Evolutionary conservation across 2,329 filamentous ascomycete species (phyloP), one percentile per base, ranked within the genome.

Genomic region (Monilinia aucupariae): DNA sequence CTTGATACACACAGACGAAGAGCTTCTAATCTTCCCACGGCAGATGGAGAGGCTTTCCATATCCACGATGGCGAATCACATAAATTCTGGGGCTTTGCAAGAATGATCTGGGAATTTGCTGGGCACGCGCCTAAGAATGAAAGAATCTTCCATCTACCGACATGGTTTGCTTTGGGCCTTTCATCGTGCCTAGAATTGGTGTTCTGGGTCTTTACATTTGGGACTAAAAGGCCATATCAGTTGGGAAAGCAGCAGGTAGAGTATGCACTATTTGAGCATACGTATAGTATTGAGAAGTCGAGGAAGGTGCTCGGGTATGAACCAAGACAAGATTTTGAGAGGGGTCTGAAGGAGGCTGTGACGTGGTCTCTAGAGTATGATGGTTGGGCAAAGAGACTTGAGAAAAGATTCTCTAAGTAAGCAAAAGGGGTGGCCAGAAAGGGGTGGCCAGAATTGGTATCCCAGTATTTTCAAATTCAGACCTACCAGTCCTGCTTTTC

Each of bases 181-280:
- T 48, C 56, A 20, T 50, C 45, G 13, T 50, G 9, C 17, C 39
- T 59, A 10, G 47, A 50, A 41, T 27, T 30, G n/a, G 8, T 30
- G 22, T 59, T 59, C 22, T 59, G 56, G 56, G 12, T 59, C 17
- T 50, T 59, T 50, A 59, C 56, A 32, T 41, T 30, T 27, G 56
- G 45, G 32, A 59, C 20, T 10, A 50, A 41, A 32, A 15, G 47
- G 9, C 56, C 56, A 20, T 50, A 59, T 13, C 56, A 50, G 17
- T 27, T 49, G 45, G 45, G 47, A 8, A 59, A 39, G 25, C 47
- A 59, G 56, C 56, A 59, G 17, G 45, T 50, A 22, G 56, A 59
- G 20, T 59, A 59, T 59, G 56, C 45, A 1, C 22, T 59, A 9
- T 59, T 59, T n/a, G 47, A 59, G 15, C 32, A 59, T 50, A 50